Percentiles rank a stretch among this genome's conserved stretches.
These are phyloP conservation scores for Ophiostoma fasciatum DNA, from an alignment of 2,329 filamentous ascomycete species.

Conservation along the genomic window DNA sequence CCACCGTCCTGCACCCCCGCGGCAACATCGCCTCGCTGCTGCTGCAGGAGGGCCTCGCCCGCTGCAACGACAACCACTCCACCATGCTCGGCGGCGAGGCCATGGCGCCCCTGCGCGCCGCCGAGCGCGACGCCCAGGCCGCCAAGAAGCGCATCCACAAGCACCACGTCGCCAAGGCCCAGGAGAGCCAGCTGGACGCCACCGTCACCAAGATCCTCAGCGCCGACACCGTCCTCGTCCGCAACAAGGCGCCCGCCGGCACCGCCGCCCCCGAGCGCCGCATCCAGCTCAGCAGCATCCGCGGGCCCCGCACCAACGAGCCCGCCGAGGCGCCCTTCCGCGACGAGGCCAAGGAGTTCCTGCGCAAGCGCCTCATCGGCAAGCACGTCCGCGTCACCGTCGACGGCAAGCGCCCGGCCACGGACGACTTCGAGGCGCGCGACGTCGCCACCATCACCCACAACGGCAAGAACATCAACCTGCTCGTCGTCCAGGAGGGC, in stretches of 20 bases:
- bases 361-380: conserved; percentile 85
- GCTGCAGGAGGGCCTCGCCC: conserved; percentile 74
- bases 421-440: conserved; percentile 81
- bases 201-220: conserved; percentile 73
- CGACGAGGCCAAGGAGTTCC: conserved; percentile 89
- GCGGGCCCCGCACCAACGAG: conserved; percentile 82
- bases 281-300: conserved; percentile 81
- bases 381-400: conserved; percentile 85
- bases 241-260: too few species aligned
- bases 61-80: conserved; percentile 92
- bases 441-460: conserved; percentile 82
- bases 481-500: conserved; percentile 78
- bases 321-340: conserved; percentile 76
- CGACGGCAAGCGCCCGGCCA: conserved; percentile 80
- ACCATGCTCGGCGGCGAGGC: conserved; percentile 78
- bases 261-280: conserved; percentile 52
- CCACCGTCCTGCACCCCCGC: conserved; percentile 69
- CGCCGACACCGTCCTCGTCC: conserved; percentile 77
- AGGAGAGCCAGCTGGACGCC: conserved; percentile 57
- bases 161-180: conserved; percentile 57
- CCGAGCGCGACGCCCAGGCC: conserved; percentile 73
- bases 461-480: conserved; percentile 74
- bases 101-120: conserved; percentile 73
- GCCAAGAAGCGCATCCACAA: conserved; percentile 68
- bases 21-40: conserved; percentile 90